phyloP scores from a whole-genome alignment of 2,329 filamentous ascomycete species.

The Paecilomyces niveus region DNA sequence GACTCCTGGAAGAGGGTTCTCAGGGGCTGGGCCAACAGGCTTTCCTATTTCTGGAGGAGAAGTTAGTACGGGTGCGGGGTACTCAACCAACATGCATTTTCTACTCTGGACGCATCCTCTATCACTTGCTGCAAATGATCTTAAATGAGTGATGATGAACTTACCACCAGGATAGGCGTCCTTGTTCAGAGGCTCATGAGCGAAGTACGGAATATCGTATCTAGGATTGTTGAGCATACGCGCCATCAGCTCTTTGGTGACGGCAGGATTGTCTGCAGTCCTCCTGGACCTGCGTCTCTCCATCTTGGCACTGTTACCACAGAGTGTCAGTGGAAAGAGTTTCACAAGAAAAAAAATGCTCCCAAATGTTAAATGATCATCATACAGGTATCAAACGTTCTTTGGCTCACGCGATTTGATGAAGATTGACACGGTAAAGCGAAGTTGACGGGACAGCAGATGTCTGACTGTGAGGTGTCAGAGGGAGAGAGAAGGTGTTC shows the following conservation, averaged over 20 bases:
- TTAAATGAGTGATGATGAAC: not conserved
- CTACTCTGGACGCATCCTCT: not conserved
- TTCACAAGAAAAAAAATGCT: not conserved
- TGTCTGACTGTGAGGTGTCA: not conserved
- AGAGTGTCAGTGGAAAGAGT: not conserved
- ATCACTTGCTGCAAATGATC: not conserved
- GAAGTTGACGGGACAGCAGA: not conserved
- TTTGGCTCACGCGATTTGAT: not conserved
- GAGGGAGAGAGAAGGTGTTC: not conserved
- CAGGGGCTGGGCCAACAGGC: not conserved
- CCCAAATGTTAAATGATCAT: not conserved
- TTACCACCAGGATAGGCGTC: not conserved
- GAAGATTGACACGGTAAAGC: not conserved
- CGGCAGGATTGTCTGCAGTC: not conserved
- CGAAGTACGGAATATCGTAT: not conserved
- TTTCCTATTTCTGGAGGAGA: not conserved
- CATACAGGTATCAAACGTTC: not conserved
- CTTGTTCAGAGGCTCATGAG: not conserved
- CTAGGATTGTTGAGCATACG: not conserved
- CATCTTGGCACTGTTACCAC: not conserved
- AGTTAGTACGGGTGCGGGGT: not conserved
- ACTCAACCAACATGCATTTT: not conserved
- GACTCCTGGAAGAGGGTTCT: not conserved
- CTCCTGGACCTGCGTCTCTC: not conserved
- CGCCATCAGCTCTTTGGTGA: not conserved